phyloP scores from a whole-genome alignment of 768 basidiomycete species.

The Suillus brevipes region DNA sequence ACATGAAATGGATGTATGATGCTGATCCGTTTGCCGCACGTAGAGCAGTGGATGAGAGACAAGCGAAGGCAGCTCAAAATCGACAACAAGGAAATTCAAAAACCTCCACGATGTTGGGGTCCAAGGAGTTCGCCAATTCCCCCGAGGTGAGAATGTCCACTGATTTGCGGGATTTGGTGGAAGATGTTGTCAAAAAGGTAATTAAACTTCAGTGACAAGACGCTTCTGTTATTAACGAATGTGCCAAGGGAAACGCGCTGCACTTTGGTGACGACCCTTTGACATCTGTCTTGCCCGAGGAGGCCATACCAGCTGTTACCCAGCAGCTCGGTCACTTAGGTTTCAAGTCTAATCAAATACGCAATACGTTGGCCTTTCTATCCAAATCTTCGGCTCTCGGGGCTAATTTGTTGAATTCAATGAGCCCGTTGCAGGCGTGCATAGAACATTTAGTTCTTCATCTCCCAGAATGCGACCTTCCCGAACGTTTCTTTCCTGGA shows the following conservation, averaged over 20 bases:
- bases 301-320: constrained; percentile 44
- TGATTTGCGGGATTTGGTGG: constrained; percentile 73
- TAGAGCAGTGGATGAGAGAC: constrained; percentile 64
- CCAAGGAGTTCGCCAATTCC: constrained; percentile 44
- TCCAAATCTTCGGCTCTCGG: constrained; percentile 57
- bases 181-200: constrained; percentile 78
- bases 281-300: constrained; percentile 39
- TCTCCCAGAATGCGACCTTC: constrained; percentile 86
- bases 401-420: constrained; percentile 56
- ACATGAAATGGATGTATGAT: constrained; percentile 85
- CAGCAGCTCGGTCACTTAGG: constrained; percentile 63
- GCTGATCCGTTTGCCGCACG: constrained; percentile 81
- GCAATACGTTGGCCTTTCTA: constrained; percentile 55
- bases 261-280: constrained; percentile 44
- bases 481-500: constrained; percentile 63
- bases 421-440: constrained; percentile 71
- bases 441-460: constrained; percentile 85
- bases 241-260: constrained; percentile 47
- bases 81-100: constrained; percentile 34
- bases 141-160: constrained; percentile 87
- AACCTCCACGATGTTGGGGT: constrained; percentile 13
- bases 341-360: constrained; percentile 58
- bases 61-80: constrained; percentile 54
- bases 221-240: constrained; percentile 7
- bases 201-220: constrained; percentile 11